Base-by-base conservation (phyloP, 1,284 basidiomycete genomes). In the Malassezia pachydermatis region DNA sequence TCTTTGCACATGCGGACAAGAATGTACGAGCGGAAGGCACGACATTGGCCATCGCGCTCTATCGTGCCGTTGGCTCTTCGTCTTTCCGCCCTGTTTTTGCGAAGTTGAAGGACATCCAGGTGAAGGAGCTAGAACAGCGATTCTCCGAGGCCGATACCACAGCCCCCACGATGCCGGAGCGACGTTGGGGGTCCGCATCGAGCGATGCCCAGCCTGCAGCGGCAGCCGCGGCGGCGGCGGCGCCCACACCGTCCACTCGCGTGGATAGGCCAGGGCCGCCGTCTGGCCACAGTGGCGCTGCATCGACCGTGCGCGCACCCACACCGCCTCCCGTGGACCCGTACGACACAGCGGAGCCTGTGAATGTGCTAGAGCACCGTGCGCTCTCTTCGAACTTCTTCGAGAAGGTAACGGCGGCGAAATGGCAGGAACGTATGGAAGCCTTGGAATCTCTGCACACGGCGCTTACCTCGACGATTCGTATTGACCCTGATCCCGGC, bases 31-130 rank as follows among this genome's bases (percentile, higher is more conserved):
- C 88, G 1, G 94, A 99, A 61, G 92, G 89, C 29, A 81, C 81
- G 0, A 75, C 77, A 32, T 81, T 99, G 16, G 78, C 82, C 0
- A 81, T 84, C 59, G 76, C 78, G 3, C 75, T 98, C 5, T 92
- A 98, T 76, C 83, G 84, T 57, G 90, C 82, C 71, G 81, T 98
- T 57, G 94, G 94, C 19, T n/a, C n/a, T n/a, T 76, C 84, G 1
- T 84, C 83, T 0, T 83, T 98, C 53, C 83, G 88, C 47, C 81
- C 88, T 36, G 88, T 83, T 74, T 76, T 99, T 9, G 76, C 80
- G n/a, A 86, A 94, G 59, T 78, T 99, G 55, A 99, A 99, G 72
- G 88, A 94, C 0, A 89, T 98, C n/a, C 94, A 98, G 73, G 82
- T 90, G 35, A 90, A 95, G 71, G 94, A 98, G 67, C 74, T 99